Evolutionary conservation across 495 filamentous ascomycete species (phyloP).

Genomic region (Penicillium coprophilum): DNA sequence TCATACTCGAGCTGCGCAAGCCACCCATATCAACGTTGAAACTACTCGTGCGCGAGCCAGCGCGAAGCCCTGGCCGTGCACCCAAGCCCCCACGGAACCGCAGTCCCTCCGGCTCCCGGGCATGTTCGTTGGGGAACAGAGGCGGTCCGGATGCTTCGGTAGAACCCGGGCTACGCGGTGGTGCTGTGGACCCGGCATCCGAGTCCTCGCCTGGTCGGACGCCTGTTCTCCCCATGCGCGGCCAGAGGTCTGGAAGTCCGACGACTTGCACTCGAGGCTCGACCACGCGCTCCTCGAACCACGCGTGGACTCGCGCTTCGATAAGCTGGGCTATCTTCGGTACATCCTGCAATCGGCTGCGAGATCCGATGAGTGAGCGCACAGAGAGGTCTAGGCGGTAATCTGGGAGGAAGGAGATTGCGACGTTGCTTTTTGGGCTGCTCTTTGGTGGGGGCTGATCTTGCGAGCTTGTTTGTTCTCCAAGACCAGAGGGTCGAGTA

Average conservation of each 20-base stretch:
- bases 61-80: conserved; percentile 35
- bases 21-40: conserved; percentile 41
- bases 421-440: conserved; percentile 73
- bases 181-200: conserved; percentile 41
- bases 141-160: conserved; percentile 28
- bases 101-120: conserved; percentile 35
- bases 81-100: conserved; percentile 37
- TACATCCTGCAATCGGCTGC: conserved; percentile 88
- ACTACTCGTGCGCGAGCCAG: conserved; percentile 39
- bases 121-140: conserved; percentile 23
- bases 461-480: conserved; percentile 18
- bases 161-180: conserved; percentile 38
- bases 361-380: conserved; percentile 85
- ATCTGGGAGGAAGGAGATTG: conserved; percentile 92
- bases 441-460: conserved; percentile 31
- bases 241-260: conserved; percentile 90
- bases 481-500: conserved; percentile 13
- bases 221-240: conserved; percentile 61
- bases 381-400: conserved; percentile 92
- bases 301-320: conserved; percentile 84
- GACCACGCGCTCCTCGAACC: conserved; percentile 96
- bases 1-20: conserved; percentile 38
- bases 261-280: conserved; percentile 97
- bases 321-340: conserved; percentile 96
- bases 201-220: conserved; percentile 47